Base-by-base conservation (phyloP, 2,329 filamentous ascomycete species). In the Phialophora expanda region DNA sequence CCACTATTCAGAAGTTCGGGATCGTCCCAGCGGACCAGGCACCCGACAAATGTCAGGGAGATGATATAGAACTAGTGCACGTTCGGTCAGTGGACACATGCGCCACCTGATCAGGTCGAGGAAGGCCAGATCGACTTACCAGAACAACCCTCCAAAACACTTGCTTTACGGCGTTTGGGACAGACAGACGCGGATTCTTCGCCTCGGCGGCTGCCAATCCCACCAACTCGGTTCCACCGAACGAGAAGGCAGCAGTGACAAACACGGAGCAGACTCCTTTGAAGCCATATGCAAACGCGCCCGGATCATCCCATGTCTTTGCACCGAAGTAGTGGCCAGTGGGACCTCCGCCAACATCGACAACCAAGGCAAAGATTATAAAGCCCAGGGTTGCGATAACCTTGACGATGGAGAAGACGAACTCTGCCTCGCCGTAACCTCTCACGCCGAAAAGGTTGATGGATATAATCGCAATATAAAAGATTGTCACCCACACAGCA, bases 91-190 rank as follows among this genome's bases (percentile, higher is more conserved):
- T 26, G 48, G 20, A 24, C 20, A 12, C 8, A 51, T 12, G 20
- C 24, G 48, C 9, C 12, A 3, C 20, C 14, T 41, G 1, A 41
- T 7, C 34, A 41, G 12, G 5, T 17, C 34, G 12, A 41, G 3
- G 34, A 5, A 5, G 6, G 12, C 8, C 34, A 4, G 14, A 17
- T 41, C 44, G 55, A 41, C 70, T 59, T 66, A 74, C 69, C 65
- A 96, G 84, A 4, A 88, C 87, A 74, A 97, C 96, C 74, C 93
- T 89, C 93, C 93, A 97, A 78, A 97, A 97, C 20, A 97, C 63
- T 55, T 96, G 93, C 79, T 96, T 96, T 74, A 96, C 87, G 14
- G 93, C 93, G 0, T 88, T 92, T 0, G 93, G 93, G 0, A 97
- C 83, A 0, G 90, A 90, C 75, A 95, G 85, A 65, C 82, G 78